A percentile compares a stretch with the other conserved stretches of the same genome.
Conservation (phyloP, 2,329 filamentous ascomycete genomes). For the Thielaviopsis musarum region DNA sequence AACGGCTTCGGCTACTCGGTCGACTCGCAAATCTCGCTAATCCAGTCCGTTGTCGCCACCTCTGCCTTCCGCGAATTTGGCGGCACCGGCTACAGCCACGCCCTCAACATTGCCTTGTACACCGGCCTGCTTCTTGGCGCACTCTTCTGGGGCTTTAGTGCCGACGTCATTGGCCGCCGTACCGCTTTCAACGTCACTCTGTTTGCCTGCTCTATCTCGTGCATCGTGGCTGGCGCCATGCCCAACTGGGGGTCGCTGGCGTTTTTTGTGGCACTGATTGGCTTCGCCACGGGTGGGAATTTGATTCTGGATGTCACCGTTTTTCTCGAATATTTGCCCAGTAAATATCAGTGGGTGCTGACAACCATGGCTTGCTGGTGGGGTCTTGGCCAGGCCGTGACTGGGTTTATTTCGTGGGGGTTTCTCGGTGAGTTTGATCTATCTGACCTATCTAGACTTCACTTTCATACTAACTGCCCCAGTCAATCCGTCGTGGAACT, state of each 20-base stretch:
- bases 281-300: constrained; percentile 30
- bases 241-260: constrained; percentile 50
- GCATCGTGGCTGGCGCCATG: constrained; percentile 46
- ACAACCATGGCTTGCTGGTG: constrained; percentile 31
- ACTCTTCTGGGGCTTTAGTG: constrained; percentile 51
- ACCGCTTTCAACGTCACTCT: constrained; percentile 47
- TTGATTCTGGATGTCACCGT: constrained; percentile 34
- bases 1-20: constrained; percentile 41
- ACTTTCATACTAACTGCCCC: too few species aligned
- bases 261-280: constrained; percentile 41
- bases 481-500: constrained; percentile 25
- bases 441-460: too few species aligned
- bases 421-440: constrained; percentile 22
- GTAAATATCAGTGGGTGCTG: constrained; percentile 30
- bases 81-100: constrained; percentile 33
- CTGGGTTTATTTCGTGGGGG: constrained; percentile 28
- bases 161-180: constrained; percentile 50
- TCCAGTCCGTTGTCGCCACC: constrained; percentile 45
- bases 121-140: constrained; percentile 38
- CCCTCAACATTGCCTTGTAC: constrained; percentile 45
- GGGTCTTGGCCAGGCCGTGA: constrained; percentile 33
- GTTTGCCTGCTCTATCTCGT: constrained; percentile 33
- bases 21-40: constrained; percentile 29
- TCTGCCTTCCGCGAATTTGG: constrained; percentile 44
- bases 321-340: constrained; percentile 34